Evolutionary conservation across 2,329 filamentous ascomycete species (phyloP).

Genomic region (Pyrenochaeta sp.): DNA sequence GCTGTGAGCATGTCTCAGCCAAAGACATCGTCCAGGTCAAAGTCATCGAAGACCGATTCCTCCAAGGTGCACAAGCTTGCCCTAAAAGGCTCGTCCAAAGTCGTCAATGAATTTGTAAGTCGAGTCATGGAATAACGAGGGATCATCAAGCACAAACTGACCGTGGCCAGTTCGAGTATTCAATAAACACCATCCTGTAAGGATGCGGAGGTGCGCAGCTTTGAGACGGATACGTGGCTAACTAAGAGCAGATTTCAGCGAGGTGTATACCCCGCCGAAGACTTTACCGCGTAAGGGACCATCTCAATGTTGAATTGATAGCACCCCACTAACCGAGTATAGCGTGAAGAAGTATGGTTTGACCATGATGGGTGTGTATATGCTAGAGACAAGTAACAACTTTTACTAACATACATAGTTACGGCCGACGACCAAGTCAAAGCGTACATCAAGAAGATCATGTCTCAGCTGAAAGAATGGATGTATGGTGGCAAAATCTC

Average conservation of each 20-base stretch:
- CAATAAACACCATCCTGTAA: constrained; percentile 94
- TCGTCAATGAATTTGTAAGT: constrained; percentile 94
- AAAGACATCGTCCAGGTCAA: constrained; percentile 39
- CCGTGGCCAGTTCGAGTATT: constrained; percentile 83
- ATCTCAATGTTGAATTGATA: neutral
- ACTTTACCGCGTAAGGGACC: constrained; percentile 82
- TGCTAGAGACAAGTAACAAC: constrained; percentile 2
- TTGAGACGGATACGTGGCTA: constrained; percentile 9
- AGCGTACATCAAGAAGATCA: constrained; percentile 99
- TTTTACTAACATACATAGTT: constrained; percentile 60
- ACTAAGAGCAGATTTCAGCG: constrained; percentile 75
- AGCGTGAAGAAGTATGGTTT: constrained; percentile 98
- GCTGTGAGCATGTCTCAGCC: constrained; percentile 41
- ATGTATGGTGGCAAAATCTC: constrained; percentile 97
- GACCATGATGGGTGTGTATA: constrained; percentile 83
- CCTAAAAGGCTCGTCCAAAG: constrained; percentile 82
- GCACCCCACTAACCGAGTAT: constrained; percentile 29
- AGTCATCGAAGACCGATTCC: constrained; percentile 66
- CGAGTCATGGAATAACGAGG: neutral
- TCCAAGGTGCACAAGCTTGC: constrained; percentile 95
- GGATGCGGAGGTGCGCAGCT: constrained; percentile 29
- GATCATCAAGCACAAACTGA: constrained; percentile 16
- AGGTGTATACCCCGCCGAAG: constrained; percentile 86
- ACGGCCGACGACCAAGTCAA: constrained; percentile 98
- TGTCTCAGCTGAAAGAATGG: constrained; percentile 97